Evolutionary conservation across 108 stramenopile species (phyloP).

Genomic region (Cyclotella cryptica): DNA sequence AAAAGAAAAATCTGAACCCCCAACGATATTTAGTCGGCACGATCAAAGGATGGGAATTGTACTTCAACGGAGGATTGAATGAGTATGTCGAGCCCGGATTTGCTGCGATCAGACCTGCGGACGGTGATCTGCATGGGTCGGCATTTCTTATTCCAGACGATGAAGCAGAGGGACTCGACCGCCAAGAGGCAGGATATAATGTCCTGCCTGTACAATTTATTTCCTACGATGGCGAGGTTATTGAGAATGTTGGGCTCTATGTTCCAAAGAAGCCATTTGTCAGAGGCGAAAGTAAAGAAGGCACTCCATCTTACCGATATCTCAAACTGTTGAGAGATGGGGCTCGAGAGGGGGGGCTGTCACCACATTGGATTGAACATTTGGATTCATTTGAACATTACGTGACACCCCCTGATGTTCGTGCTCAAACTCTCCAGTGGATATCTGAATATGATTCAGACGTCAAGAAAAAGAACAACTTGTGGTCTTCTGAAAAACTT

Average conservation of each 20-base stretch:
- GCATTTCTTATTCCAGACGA: slow-evolving; percentile 19
- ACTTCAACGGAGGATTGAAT: slow-evolving; percentile 10
- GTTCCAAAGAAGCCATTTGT: slow-evolving; percentile 15
- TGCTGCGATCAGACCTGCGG: slow-evolving; percentile 13
- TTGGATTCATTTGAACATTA: slow-evolving; percentile 26
- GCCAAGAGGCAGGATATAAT: slow-evolving; percentile 22
- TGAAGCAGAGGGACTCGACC: slow-evolving; percentile 16
- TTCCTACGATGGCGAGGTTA: slow-evolving; percentile 23
- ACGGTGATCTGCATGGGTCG: slow-evolving; percentile 24
- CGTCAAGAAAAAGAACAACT: slow-evolving; percentile 9
- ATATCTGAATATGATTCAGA: slow-evolving; percentile 22
- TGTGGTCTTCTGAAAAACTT: slow-evolving; percentile 20
- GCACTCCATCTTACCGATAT: slow-evolving; percentile 14
- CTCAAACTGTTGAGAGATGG: slow-evolving; percentile 12
- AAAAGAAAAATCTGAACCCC: slow-evolving; percentile 26
- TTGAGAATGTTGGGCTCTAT: slow-evolving; percentile 19
- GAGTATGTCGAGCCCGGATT: slow-evolving; percentile 25
- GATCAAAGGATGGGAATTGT: slow-evolving; percentile 18
- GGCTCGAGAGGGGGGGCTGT: slow-evolving; percentile 16
- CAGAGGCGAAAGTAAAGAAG: slow-evolving; percentile 17
- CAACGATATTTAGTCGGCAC: slow-evolving; percentile 9
- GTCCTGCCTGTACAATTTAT: slow-evolving; percentile 1
- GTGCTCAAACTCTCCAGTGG: slow-evolving; percentile 15
- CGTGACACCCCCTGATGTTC: slow-evolving; percentile 18
- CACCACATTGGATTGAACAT: slow-evolving; percentile 13